phyloP scores from a whole-genome alignment of 805 yeast genomes.

The Kodamaea kaohsiungensis region DNA sequence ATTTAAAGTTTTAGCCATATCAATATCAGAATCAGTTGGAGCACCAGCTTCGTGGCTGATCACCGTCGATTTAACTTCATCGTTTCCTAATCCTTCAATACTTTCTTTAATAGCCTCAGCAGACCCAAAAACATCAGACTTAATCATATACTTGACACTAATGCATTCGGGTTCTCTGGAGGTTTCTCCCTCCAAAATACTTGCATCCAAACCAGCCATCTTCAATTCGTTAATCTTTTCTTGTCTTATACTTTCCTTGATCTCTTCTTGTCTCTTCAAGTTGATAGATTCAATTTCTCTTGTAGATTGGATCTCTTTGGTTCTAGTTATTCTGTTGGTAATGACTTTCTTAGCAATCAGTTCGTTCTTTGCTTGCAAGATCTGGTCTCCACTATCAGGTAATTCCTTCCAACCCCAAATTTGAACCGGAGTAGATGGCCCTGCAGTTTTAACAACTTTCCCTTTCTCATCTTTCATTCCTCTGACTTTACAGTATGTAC shows the following conservation, averaged over 20 bases:
- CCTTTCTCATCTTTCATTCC: conserved; percentile 77
- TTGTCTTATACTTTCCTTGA: conserved; percentile 51
- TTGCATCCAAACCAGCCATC: conserved; percentile 58
- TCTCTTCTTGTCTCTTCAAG: conserved; percentile 57
- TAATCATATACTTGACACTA: conserved; percentile 63
- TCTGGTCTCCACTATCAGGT: conserved; percentile 88
- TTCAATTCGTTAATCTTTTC: conserved; percentile 58
- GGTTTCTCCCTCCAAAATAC: conserved; percentile 42
- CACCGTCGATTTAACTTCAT: conserved; percentile 72
- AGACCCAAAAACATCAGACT: conserved; percentile 93
- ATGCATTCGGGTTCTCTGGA: conserved; percentile 19
- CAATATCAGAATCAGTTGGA: conserved; percentile 50
- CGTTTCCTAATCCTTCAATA: conserved; percentile 80
- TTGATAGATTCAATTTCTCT: conserved; percentile 71
- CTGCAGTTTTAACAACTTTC: conserved; percentile 60
- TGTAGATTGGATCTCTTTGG: conserved; percentile 54
- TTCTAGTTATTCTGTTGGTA: conserved; percentile 59
- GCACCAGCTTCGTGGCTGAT: conserved; percentile 78
- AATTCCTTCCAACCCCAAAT: conserved; percentile 92
- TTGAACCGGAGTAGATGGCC: conserved; percentile 89
- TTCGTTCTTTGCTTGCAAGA: conserved; percentile 75
- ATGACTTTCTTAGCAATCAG: conserved; percentile 73
- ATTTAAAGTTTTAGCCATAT: conserved; percentile 41
- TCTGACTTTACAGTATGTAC: conserved; percentile 80
- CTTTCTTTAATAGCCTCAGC: conserved; percentile 90